Evolutionary conservation across 2,329 filamentous ascomycete species (phyloP), one percentile per base, ranked within the genome.

Genomic region (Pleoardoris graminearum): DNA sequence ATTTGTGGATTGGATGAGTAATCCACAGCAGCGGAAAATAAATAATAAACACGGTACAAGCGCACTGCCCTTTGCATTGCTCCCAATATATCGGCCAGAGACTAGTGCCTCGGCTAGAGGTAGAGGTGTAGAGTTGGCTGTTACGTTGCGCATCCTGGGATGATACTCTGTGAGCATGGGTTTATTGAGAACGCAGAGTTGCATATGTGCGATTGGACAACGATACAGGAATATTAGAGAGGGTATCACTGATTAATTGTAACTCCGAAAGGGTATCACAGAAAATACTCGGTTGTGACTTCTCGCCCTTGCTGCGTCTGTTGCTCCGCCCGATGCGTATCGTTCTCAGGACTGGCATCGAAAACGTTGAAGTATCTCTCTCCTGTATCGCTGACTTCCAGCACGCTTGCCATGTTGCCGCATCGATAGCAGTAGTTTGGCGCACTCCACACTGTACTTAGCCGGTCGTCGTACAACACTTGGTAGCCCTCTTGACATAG

Each of bases 291-390:
- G 63, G 85, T 82, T 60, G 85, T 81, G 53, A 85, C 83, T 64
- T 82, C 82, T 75, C 91, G 91, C 53, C 94, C 90, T 65, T 84
- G 81, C 68, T 85, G 82, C 55, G 87, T 84, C 73, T 94, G 90
- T 67, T 89, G 82, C 70, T 97, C 91, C 68, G 77, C 76, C 48
- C 96, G 89, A 71, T 95, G 89, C 62, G 87, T 77, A 71, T 97
- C 93, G 67, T 99, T 96, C 74, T 99, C 94, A 2, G 94, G 94
- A 23, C 94, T 93, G 3, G 94, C 94, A 51, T 95, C 91, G 73
- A 99, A 99, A 21, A 97, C 92, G 71, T 99, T 99, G 80, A 97
- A 99, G 75, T 90, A 96, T 53, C 93, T 82, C 75, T 96, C 91
- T 32, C 94, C 93, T 0, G 87, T 88, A 69, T 96, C 91, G 72